These are phyloP conservation scores for Phlebiopsis flavidoalba DNA, from an alignment of 768 basidiomycete species.

Conservation along the genomic window DNA sequence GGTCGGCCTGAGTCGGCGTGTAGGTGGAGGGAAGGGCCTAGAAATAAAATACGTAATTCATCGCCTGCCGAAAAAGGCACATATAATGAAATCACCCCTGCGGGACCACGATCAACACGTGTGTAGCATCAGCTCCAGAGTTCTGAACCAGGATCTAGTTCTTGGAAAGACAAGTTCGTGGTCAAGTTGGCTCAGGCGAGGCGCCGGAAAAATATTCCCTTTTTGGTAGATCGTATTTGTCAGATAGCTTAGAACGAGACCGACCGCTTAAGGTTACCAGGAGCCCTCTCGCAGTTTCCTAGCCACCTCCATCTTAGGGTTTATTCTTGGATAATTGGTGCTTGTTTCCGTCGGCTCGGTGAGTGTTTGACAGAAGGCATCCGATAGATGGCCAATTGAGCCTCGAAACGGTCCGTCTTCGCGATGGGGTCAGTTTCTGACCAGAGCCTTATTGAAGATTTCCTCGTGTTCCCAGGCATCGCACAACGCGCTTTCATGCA, in stretches of 20 bases:
- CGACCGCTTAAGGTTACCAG: neutral
- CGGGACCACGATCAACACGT: neutral
- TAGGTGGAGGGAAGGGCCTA: neutral
- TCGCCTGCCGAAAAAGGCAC: neutral
- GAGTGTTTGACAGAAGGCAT: neutral
- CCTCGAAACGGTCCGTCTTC: slow-evolving; percentile 8
- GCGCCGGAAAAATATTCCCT: neutral
- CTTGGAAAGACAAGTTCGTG: neutral
- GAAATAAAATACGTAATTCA: neutral
- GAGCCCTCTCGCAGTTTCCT: neutral
- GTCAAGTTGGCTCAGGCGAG: neutral
- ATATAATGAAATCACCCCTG: neutral
- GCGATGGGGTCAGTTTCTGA: slow-evolving; percentile 1
- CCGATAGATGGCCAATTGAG: neutral
- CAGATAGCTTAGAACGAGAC: neutral
- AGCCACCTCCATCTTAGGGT: neutral
- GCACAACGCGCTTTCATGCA: slow-evolving; percentile 2
- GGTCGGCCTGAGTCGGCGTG: no score
- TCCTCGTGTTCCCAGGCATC: slow-evolving; percentile 8
- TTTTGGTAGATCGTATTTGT: neutral
- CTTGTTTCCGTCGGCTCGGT: neutral
- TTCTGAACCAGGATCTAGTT: neutral
- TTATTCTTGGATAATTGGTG: neutral
- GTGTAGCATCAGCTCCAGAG: neutral
- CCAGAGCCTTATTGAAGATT: neutral